Percentiles rank a stretch among this genome's conserved stretches.
Conservation (phyloP, 2,329 filamentous ascomycete genomes). For the Paracoccidioides lutzii region DNA sequence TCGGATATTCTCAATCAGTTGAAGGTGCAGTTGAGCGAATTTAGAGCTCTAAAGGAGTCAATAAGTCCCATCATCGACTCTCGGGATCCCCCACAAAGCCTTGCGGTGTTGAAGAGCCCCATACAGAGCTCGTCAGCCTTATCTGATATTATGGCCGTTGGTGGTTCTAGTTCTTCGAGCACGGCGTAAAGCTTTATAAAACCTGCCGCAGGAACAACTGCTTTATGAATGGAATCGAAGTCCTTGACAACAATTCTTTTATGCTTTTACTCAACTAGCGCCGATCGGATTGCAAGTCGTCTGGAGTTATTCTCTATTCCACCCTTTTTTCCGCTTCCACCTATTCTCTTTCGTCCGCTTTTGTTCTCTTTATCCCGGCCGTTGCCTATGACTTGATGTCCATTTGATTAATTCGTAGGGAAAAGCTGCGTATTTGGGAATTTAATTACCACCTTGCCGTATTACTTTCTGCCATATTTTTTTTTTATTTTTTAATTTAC, state of each 20-base stretch:
- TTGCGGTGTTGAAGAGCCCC: background rate
- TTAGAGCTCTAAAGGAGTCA: conserved; percentile 28
- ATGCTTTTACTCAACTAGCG: too few species aligned
- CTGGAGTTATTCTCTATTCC: background rate
- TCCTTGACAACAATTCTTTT: too few species aligned
- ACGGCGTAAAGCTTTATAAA: background rate
- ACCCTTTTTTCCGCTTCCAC: background rate
- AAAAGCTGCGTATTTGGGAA: background rate
- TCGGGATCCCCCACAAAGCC: background rate
- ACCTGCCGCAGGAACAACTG: too few species aligned
- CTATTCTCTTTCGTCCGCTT: background rate
- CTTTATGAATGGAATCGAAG: too few species aligned
- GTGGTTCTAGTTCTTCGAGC: background rate
- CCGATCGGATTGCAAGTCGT: too few species aligned
- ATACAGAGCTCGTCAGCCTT: background rate
- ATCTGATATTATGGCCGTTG: background rate
- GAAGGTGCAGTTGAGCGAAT: conserved; percentile 30
- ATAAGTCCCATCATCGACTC: conserved; percentile 10
- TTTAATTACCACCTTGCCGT: background rate
- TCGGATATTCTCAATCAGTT: conserved; percentile 42
- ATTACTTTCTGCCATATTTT: background rate
- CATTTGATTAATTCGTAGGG: background rate
- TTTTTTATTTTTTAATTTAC: background rate
- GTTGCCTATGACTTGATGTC: background rate
- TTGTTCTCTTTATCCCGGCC: background rate